Percentiles rank a stretch among this genome's conserved stretches.
phyloP scores from a whole-genome alignment of 2,329 filamentous ascomycete species.

The Paracoccidioides brasiliensis region DNA sequence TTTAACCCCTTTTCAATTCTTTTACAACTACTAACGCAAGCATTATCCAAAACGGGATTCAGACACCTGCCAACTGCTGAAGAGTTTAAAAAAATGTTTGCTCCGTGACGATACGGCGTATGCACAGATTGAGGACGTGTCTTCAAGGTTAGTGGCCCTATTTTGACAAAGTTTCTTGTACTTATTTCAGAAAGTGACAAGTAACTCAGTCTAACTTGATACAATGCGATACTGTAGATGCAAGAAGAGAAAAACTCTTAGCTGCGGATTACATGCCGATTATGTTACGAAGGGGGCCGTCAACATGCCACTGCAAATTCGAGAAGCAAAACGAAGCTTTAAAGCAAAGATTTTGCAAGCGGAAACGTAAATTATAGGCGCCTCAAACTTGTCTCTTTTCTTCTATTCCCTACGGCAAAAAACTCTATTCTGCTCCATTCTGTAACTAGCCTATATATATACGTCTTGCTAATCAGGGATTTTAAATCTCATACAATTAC shows the following conservation, averaged over 20 bases:
- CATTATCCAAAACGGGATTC: background rate
- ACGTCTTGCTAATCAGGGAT: background rate
- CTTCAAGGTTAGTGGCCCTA: background rate
- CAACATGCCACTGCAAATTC: background rate
- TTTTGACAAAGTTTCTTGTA: no score
- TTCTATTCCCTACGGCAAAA: background rate
- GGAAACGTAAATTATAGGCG: background rate
- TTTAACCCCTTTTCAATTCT: background rate
- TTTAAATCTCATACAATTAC: background rate
- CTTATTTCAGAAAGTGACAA: no score
- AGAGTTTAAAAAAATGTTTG: slow-evolving; percentile 8
- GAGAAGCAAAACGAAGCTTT: background rate
- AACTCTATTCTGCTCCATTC: background rate
- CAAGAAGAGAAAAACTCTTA: no score
- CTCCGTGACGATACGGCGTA: background rate
- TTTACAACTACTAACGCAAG: background rate
- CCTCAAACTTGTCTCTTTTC: background rate
- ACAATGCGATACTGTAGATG: no score
- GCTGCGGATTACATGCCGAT: no score
- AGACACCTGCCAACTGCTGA: slow-evolving; percentile 3
- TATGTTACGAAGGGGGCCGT: background rate
- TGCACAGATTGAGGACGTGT: background rate
- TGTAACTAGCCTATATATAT: background rate
- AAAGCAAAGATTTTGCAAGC: background rate
- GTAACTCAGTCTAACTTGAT: no score